Evolutionary conservation across 2,329 filamentous ascomycete genomes (phyloP), one percentile per base, ranked within the genome.

Genomic region (Xylaria polymorpha): DNA sequence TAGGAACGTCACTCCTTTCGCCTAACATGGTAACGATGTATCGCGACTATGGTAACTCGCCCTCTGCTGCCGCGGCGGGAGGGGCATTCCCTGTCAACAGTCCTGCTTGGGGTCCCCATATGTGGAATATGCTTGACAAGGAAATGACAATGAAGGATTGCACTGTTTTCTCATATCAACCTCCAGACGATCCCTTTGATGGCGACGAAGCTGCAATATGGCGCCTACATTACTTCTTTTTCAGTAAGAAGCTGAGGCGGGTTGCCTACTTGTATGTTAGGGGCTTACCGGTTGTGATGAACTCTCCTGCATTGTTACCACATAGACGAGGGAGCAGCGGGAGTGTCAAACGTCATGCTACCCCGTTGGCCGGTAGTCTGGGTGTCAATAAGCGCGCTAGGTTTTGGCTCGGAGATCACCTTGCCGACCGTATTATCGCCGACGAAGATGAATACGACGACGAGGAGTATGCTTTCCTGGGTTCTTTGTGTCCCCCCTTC

Each of bases 171-270:
- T 92, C 91, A 65, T 99, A 97, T 82, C 89, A 92, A 61, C 96
- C 96, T 0, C 91, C 94, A 48, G 93, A 94, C 70, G 94, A 97
- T 77, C 94, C 94, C 0, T 97, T 97, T 76, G 92, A 94, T 75
- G 94, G 94, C 71, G 94, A 97, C 70, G 94, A 98, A 77, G 93
- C 93, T 70, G 92, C 94, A 10, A 94, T 99, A 71, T 99, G 95
- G 95, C 94, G 93, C 59, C 86, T 94, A 71, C 94, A 98, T 80
- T 98, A 97, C 81, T 97, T 99, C 84, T 97, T 98, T 81, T 98
- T 98, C 87, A 98, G 97, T 85, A 95, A 95, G 77, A 85, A 90
- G 32, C 87, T 91, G 77, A 98, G 98, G 84, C 90, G 96, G 50
- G 95, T 99, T 20, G 94, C 94, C 69, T 99, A 99, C 79, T 84